Evolutionary conservation across 331 rosid species (phyloP).

Genomic region (Rhamnella rubrinervis): DNA sequence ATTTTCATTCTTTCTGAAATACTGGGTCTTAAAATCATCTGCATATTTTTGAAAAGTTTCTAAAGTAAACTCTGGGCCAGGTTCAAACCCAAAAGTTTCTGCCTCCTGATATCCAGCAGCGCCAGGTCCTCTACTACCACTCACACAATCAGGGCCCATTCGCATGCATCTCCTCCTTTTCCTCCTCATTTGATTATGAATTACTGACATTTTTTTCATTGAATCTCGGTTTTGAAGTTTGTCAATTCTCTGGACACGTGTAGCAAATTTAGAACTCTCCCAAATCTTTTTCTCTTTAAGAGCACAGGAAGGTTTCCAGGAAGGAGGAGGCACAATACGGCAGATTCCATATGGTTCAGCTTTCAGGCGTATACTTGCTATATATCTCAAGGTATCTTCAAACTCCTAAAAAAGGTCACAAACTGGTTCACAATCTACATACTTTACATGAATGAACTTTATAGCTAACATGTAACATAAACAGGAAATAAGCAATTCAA

Average conservation of each 20-base stretch:
- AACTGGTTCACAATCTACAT: constrained; percentile 35
- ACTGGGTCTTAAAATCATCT: constrained; percentile 68
- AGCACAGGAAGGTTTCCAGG: constrained; percentile 96
- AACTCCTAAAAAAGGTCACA: constrained; percentile 66
- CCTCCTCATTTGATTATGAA: constrained; percentile 61
- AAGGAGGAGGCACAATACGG: constrained; percentile 93
- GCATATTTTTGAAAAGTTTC: constrained; percentile 82
- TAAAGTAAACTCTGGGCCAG: constrained; percentile 89
- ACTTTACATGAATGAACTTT: constrained; percentile 17
- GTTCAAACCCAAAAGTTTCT: constrained; percentile 96
- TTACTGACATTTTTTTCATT: constrained; percentile 51
- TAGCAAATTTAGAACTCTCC: constrained; percentile 80
- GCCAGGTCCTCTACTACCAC: constrained; percentile 37
- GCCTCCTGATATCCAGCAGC: constrained; percentile 54
- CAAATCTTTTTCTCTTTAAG: constrained; percentile 70
- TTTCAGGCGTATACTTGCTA: constrained; percentile 72
- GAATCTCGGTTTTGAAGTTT: constrained; percentile 93
- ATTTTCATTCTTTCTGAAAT: constrained; percentile 57
- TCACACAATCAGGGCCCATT: constrained; percentile 64
- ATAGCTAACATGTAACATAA: constrained; percentile 17
- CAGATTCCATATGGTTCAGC: constrained; percentile 96
- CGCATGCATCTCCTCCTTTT: constrained; percentile 82
- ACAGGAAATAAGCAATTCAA: constrained; percentile 13
- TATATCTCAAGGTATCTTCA: constrained; percentile 78
- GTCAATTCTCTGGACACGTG: constrained; percentile 95